Evolutionary conservation across 768 basidiomycete genomes (phyloP), one percentile per base, ranked within the genome.

Genomic region (Phylloporus arenicola): DNA sequence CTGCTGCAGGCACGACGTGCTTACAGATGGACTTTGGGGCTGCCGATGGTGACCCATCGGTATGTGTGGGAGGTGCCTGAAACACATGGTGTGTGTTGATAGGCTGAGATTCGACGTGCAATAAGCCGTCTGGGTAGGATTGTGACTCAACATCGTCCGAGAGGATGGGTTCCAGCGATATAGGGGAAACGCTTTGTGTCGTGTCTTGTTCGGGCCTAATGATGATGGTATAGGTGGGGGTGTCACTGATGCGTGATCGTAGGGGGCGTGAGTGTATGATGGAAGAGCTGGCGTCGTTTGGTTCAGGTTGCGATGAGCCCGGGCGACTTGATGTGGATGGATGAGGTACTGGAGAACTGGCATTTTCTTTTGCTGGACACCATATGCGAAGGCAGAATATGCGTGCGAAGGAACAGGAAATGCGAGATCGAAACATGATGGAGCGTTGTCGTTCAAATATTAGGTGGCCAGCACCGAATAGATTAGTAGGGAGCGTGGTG

Each of bases 361-460:
- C 14, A 3, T 20, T 30, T 13, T n/a, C 30, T 6, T 52, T 51
- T 27, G 43, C 16, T 42, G 33, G 34, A 8, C 53, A 52, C 44
- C 60, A 56, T 27, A 13, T 47, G 10, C 52, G 49, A 30, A 57
- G 25, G 41, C 58, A 56, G 33, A 64, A 56, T 4, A 63, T 14
- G 34, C 56, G 64, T 12, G 51, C 34, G 17, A 65, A 35, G 3
- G 50, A 27, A 3, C 56, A 49, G 2, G 54, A 55, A 24, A 62
- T 39, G 29, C 60, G 57, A 25, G n/a, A 13, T n/a, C 20, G 34
- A 30, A 60, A 55, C 62, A 63, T 64, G 22, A 11, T 37, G 19
- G 1, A 16, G 11, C 0, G 10, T 39, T 20, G 20, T 39, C 27
- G 43, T 43, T 11, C 33, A n/a, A 47, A 20, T 30, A 24, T 17